phyloP scores from a whole-genome alignment of 805 yeast species.

The Myxozyma kluyveri region DNA sequence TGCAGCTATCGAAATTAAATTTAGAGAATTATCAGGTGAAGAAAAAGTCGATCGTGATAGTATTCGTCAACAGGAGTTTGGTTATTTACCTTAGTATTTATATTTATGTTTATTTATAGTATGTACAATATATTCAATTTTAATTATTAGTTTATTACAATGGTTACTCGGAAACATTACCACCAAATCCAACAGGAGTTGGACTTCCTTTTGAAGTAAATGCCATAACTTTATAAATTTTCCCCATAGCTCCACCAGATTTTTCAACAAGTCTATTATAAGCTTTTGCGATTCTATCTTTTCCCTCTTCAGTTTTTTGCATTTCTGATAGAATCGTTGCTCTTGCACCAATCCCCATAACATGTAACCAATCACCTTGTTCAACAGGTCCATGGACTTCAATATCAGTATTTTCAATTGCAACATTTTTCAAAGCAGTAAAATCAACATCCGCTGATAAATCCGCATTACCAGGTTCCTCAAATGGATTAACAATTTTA shows the following conservation, averaged over 20 bases:
- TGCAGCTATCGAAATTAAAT: slow-evolving; percentile 58
- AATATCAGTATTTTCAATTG: slow-evolving; percentile 34
- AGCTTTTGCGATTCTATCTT: slow-evolving; percentile 53
- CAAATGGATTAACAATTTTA: slow-evolving; percentile 69
- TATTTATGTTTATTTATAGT: background rate
- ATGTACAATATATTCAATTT: slow-evolving; percentile 5
- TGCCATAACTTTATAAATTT: slow-evolving; percentile 68
- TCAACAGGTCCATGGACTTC: slow-evolving; percentile 56
- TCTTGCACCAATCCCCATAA: slow-evolving; percentile 70
- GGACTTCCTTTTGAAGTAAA: slow-evolving; percentile 48
- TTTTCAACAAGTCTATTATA: slow-evolving; percentile 64
- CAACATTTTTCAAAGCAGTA: slow-evolving; percentile 49
- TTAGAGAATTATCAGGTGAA: slow-evolving; percentile 70
- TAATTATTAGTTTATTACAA: background rate
- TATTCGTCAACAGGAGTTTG: slow-evolving; percentile 48
- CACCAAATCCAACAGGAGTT: slow-evolving; percentile 57
- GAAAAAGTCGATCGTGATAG: slow-evolving; percentile 69
- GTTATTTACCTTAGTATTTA: slow-evolving; percentile 12
- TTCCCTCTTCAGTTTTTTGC: slow-evolving; percentile 46
- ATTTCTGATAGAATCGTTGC: slow-evolving; percentile 48
- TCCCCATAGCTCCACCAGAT: slow-evolving; percentile 68
- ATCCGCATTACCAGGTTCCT: slow-evolving; percentile 76
- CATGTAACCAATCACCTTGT: slow-evolving; percentile 78
- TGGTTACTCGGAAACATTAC: slow-evolving; percentile 25
- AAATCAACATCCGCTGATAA: slow-evolving; percentile 83